Evolutionary conservation across 2,329 filamentous ascomycete species (phyloP), one percentile per base, ranked within the genome.

Genomic region (Penicillium psychrosexuale): DNA sequence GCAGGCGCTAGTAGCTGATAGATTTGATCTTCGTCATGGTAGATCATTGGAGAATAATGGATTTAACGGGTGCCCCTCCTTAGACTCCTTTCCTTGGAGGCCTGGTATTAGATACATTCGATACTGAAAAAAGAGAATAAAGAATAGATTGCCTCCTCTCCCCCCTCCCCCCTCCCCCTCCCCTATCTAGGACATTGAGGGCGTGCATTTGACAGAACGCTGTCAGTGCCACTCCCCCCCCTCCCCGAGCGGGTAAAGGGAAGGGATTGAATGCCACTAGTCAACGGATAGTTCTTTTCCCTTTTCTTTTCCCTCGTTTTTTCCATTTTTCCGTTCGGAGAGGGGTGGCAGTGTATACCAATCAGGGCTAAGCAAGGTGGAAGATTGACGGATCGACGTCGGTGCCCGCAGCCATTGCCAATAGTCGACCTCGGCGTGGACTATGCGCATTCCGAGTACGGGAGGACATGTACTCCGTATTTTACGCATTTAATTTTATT

Each of bases 401-500:
- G 68, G 67, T 55, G 63, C 64, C 66, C 65, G 65, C 66, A 64
- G 65, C 66, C 66, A 69, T 69, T 70, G 65, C 63, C 70, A 72
- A 72, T 72, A 72, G 70, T 72, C 60, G 48, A 55, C 15, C 61
- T 67, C 46, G 44, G 44, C 46, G 64, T 64, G 61, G 66, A 70
- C 59, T 63, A 47, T 56, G 59, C 47, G 52, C 63, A 68, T 67
- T 67, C 63, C 62, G 61, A 30, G 47, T 50, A 50, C 47, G 38
- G 27, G 27, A 44, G 42, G 13, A 31, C 42, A 44, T 19, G 40
- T 30, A 43, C 27, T 28, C 15, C n/a, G 7, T 31, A 31, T 17
- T 17, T 43, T 28, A 28, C 27, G 8, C 27, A 28, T 28, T 17
- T 28, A 13, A 15, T 39, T 30, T 12, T 45, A 7, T 31, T 44